A percentile compares a stretch with the other conserved stretches of the same genome.
Conservation (phyloP, 2,329 filamentous ascomycete species). For the Aspergillus flavus region DNA sequence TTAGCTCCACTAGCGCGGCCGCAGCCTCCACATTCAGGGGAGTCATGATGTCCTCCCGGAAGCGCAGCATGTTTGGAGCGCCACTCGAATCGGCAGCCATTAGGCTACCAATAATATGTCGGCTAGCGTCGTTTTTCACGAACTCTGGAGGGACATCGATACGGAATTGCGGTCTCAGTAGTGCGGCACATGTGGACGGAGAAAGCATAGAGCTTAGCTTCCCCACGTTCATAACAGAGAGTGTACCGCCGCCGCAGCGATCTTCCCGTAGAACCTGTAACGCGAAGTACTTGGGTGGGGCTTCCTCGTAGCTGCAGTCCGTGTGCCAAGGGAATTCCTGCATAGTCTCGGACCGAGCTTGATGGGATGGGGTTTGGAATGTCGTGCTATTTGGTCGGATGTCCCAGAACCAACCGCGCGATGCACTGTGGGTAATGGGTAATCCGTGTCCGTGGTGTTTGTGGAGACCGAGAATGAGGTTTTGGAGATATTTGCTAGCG, state of each 20-base stretch:
- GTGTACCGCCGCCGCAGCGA: constrained; percentile 17
- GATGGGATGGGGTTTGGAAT: constrained; percentile 26
- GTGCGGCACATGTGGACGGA: neutral
- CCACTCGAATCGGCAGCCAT: constrained; percentile 11
- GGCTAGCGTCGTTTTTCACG: constrained; percentile 22
- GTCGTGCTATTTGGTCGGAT: constrained; percentile 39
- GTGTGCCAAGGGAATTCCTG: constrained; percentile 49
- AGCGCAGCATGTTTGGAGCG: neutral
- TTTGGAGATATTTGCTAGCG: constrained; percentile 38
- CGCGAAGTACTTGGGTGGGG: constrained; percentile 44
- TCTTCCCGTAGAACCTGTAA: constrained; percentile 48
- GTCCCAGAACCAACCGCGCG: constrained; percentile 51
- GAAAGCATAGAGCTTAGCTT: neutral
- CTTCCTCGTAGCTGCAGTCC: constrained; percentile 48
- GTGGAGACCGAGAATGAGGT: constrained; percentile 39
- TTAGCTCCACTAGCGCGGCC: constrained; percentile 33
- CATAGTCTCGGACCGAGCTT: constrained; percentile 48
- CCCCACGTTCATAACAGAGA: constrained; percentile 3
- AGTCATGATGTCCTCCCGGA: constrained; percentile 15
- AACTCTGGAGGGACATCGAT: constrained; percentile 40
- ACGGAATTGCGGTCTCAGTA: constrained; percentile 27
- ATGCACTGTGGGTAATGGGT: constrained; percentile 47
- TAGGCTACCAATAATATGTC: constrained; percentile 26
- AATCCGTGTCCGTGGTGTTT: constrained; percentile 37
- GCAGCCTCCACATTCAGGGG: constrained; percentile 22